Percentiles rank a stretch among this genome's conserved stretches.
These are phyloP conservation scores for Aquilaria sinensis DNA, from an alignment of 345 rosid genomes.

Conservation along the genomic window DNA sequence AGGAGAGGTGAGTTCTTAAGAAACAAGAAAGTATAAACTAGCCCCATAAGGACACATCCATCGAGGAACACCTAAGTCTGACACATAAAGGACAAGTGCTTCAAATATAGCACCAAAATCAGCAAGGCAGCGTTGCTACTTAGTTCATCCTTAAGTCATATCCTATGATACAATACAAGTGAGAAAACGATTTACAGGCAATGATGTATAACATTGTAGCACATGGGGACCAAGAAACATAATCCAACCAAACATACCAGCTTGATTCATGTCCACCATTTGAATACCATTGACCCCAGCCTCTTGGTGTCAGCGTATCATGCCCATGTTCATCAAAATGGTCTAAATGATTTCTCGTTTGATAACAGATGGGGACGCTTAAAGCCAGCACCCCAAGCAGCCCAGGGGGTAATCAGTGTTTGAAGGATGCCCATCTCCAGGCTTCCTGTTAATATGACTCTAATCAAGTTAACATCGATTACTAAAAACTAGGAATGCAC, in stretches of 20 bases:
- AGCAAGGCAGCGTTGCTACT: not conserved
- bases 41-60: conserved; percentile 62
- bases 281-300: conserved; percentile 77
- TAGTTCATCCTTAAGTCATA: no score
- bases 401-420: conserved; percentile 94
- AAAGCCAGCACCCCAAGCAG: conserved; percentile 93
- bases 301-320: conserved; percentile 73
- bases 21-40: conserved; percentile 38
- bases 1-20: conserved; percentile 83
- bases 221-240: conserved; percentile 74
- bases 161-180: no score
- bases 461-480: conserved; percentile 18
- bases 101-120: conserved; percentile 9
- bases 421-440: conserved; percentile 95
- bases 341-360: conserved; percentile 37
- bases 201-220: conserved; percentile 74
- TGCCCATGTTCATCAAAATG: conserved; percentile 80
- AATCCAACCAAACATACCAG: conserved; percentile 96
- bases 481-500: not conserved
- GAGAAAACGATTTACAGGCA: conserved; percentile 26
- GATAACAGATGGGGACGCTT: conserved; percentile 54
- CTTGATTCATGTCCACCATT: conserved; percentile 96
- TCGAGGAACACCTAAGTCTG: conserved; percentile 43
- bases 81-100: conserved; percentile 20
- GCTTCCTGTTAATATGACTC: conserved; percentile 48